Evolutionary conservation across 2,329 filamentous ascomycete species (phyloP).

Genomic region (Scedosporium boydii): DNA sequence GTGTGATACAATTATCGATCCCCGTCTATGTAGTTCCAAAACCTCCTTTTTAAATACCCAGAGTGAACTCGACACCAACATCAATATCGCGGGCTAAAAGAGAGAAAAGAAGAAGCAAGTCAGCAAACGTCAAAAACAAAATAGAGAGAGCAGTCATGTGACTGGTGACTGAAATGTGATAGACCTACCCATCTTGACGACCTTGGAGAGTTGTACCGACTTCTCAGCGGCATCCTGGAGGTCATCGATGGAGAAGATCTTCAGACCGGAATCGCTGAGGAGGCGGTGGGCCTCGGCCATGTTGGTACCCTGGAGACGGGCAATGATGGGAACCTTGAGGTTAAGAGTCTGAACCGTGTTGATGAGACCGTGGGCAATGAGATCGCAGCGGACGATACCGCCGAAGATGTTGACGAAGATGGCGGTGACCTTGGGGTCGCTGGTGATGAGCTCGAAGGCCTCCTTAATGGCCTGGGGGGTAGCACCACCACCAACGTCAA

Average conservation of each 20-base stretch:
- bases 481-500: constrained; percentile 95
- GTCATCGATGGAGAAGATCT: constrained; percentile 99
- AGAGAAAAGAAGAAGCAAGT: constrained; percentile 9
- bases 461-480: constrained; percentile 94
- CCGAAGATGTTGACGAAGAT: constrained; percentile 99
- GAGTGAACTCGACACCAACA: constrained; percentile 88
- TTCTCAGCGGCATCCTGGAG: constrained; percentile 96
- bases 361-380: constrained; percentile 93
- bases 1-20: not conserved
- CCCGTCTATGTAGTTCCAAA: constrained; percentile 8
- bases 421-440: constrained; percentile 93
- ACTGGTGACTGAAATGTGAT: constrained; percentile 3
- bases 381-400: constrained; percentile 95
- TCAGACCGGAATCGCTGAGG: constrained; percentile 95
- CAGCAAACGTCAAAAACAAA: not conserved
- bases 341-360: constrained; percentile 91
- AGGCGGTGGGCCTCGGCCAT: constrained; percentile 86
- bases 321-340: constrained; percentile 93
- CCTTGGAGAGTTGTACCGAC: constrained; percentile 96
- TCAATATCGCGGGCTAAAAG: constrained; percentile 79
- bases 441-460: constrained; percentile 97
- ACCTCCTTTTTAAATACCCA: constrained; percentile 65
- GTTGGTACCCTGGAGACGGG: constrained; percentile 96
- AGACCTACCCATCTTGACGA: constrained; percentile 88
- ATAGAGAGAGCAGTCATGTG: constrained; percentile 8